These are phyloP conservation scores for Fusarium chlamydosporum DNA, from an alignment of 2,329 filamentous ascomycete species.

Conservation along the genomic window DNA sequence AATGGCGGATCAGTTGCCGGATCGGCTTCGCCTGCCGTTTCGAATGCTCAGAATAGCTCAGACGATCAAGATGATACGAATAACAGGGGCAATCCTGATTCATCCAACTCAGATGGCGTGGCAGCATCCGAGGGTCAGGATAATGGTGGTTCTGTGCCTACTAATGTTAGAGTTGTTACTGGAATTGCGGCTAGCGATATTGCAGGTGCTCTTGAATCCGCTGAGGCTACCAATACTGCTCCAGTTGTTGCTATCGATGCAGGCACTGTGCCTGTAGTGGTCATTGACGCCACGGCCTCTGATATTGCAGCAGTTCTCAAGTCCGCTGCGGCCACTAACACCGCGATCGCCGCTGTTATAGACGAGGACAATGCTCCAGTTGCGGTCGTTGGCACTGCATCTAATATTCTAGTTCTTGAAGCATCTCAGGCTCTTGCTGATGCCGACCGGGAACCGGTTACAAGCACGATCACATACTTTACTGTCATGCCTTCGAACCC, in stretches of 20 bases:
- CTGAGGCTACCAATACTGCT: neutral
- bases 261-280: too few species aligned
- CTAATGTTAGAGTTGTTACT: neutral
- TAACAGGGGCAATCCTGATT: too few species aligned
- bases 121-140: neutral
- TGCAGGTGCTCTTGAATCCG: neutral
- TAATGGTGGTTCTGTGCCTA: neutral
- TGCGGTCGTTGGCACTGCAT: neutral
- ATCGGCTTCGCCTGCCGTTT: neutral
- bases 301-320: too few species aligned
- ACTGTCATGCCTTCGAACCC: slow-evolving; percentile 53
- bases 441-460: slow-evolving; percentile 16
- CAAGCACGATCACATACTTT: slow-evolving; percentile 46
- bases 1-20: neutral
- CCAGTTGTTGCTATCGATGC: too few species aligned
- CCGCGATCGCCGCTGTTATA: too few species aligned
- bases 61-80: slow-evolving; percentile 1
- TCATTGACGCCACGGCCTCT: too few species aligned
- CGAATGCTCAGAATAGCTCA: neutral
- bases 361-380: neutral
- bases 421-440: slow-evolving; percentile 8
- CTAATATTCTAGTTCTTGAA: slow-evolving; percentile 1
- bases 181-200: neutral
- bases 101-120: neutral
- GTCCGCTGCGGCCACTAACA: too few species aligned